Percentiles rank a stretch among this genome's conserved stretches.
Conservation (phyloP, 192 early-diverging fungal species). For the Podila clonocystis region DNA sequence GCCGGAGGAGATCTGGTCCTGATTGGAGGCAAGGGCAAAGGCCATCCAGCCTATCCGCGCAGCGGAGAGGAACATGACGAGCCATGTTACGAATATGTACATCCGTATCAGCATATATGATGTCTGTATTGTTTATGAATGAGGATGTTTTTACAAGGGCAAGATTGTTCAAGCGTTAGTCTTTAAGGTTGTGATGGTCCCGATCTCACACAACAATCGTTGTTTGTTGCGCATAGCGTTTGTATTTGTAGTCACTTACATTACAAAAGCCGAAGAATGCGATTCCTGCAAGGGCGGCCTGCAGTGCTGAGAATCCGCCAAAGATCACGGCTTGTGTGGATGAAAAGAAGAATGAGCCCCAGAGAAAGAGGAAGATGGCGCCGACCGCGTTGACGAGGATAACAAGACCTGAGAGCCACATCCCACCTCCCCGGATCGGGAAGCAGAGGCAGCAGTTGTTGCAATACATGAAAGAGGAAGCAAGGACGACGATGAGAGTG, state of each 20-base stretch:
- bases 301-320: constrained; percentile 37
- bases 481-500: too few relatives aligned
- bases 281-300: constrained; percentile 24
- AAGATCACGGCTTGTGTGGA: constrained; percentile 35
- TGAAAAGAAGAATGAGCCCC: constrained; percentile 41
- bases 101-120: constrained; percentile 50
- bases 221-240: too few relatives aligned
- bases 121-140: constrained; percentile 9
- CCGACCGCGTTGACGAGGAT: constrained; percentile 30
- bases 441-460: constrained; percentile 51
- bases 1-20: constrained; percentile 22
- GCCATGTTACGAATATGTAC: constrained; percentile 36
- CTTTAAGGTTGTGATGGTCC: too few relatives aligned
- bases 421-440: constrained; percentile 41
- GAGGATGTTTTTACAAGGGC: neutral
- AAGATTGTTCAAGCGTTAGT: too few relatives aligned
- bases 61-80: constrained; percentile 21
- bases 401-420: constrained; percentile 37
- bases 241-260: constrained; percentile 3
- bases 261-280: constrained; percentile 46
- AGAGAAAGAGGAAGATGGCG: constrained; percentile 38
- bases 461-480: constrained; percentile 28
- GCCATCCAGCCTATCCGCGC: constrained; percentile 44
- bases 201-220: too few relatives aligned
- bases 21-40: constrained; percentile 30